These are phyloP conservation scores for Alternaria tenuissima DNA, from an alignment of 2,329 filamentous ascomycete genomes.

Conservation along the genomic window DNA sequence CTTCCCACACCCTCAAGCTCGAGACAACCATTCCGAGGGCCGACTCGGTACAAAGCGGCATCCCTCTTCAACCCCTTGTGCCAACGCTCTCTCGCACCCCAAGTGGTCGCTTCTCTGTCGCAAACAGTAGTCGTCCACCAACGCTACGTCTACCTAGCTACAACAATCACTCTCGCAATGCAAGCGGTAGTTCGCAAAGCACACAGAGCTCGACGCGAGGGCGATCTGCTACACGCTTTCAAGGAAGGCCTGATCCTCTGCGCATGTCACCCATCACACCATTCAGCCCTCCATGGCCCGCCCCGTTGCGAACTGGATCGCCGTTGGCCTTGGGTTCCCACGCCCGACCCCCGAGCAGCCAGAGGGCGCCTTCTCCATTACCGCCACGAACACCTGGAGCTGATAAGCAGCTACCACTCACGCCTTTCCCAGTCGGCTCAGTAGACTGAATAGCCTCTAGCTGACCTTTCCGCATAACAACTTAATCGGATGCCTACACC, in stretches of 20 bases:
- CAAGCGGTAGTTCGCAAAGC: conserved; percentile 19
- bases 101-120: conserved; percentile 16
- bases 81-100: conserved; percentile 19
- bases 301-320: conserved; percentile 21
- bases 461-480: background rate
- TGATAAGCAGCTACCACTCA: conserved; percentile 43
- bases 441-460: background rate
- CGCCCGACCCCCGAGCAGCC: conserved; percentile 21
- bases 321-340: conserved; percentile 14
- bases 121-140: conserved; percentile 6
- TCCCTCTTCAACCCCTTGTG: conserved; percentile 11
- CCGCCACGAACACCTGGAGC: conserved; percentile 18
- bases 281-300: conserved; percentile 21
- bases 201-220: conserved; percentile 6
- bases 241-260: conserved; percentile 25
- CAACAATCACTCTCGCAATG: conserved; percentile 21
- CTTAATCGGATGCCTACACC: background rate
- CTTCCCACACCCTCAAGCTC: background rate
- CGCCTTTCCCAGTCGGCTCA: conserved; percentile 39
- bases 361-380: conserved; percentile 5
- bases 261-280: conserved; percentile 33
- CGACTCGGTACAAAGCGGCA: background rate
- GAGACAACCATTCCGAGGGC: background rate
- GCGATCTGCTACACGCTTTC: conserved; percentile 9
- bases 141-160: conserved; percentile 6